These are phyloP conservation scores for Tribonema minus DNA, from an alignment of 108 stramenopile species.

Conservation along the genomic window DNA sequence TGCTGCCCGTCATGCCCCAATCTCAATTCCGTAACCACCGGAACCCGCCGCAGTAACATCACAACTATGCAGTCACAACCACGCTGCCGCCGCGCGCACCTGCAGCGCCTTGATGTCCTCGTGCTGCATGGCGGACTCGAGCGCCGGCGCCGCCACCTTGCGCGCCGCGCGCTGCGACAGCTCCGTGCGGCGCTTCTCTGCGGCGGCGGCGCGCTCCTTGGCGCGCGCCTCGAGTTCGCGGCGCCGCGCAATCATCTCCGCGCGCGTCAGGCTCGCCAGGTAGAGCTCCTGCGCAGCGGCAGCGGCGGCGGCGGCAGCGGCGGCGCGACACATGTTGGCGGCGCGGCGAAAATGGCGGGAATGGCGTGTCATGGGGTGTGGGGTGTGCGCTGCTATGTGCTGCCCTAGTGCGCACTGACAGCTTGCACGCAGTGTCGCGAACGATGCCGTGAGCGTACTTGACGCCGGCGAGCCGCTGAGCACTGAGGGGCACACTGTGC, in stretches of 20 bases:
- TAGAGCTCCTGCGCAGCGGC: not conserved
- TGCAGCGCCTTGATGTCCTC: constrained; percentile 9
- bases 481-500: no score
- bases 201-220: not conserved
- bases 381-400: no score
- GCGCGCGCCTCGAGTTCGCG: constrained; percentile 2
- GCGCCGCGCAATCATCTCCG: constrained; percentile 5
- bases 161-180: not conserved
- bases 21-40: not conserved
- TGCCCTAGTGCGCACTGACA: not conserved
- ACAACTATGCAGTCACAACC: not conserved
- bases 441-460: not conserved
- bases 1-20: not conserved
- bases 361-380: no score
- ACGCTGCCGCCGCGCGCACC: not conserved
- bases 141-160: no score
- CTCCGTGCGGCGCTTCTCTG: no score
- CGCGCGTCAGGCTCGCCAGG: not conserved
- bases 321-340: not conserved
- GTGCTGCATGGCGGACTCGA: no score
- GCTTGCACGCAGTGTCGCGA: not conserved
- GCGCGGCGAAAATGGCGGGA: no score
- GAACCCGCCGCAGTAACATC: no score
- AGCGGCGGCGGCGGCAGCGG: constrained; percentile 1
- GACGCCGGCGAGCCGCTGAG: not conserved